Conservation (phyloP, 345 rosid species). For the Eucalyptus sp. region DNA sequence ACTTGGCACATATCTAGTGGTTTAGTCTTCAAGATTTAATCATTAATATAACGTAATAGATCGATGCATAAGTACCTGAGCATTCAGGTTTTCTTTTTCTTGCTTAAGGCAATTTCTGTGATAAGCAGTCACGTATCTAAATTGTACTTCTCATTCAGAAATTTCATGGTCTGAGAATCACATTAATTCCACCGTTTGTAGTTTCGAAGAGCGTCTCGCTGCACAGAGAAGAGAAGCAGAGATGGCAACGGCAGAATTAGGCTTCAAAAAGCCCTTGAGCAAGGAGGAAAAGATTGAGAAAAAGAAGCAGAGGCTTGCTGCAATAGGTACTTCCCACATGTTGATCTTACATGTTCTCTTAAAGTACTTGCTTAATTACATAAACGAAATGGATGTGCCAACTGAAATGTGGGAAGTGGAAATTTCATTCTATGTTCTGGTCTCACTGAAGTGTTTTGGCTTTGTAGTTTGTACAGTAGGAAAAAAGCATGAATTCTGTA, state of each 20-base stretch:
- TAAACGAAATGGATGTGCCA: background rate
- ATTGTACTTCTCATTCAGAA: background rate
- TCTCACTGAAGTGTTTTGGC: background rate
- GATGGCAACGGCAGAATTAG: constrained; percentile 60
- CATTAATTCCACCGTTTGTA: constrained; percentile 7
- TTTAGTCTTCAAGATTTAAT: background rate
- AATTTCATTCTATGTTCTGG: background rate
- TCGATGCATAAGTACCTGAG: background rate
- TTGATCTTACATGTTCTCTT: background rate
- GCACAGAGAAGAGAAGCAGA: constrained; percentile 91
- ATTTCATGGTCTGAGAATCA: background rate
- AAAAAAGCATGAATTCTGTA: background rate
- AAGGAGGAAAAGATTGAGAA: constrained; percentile 88
- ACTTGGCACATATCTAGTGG: background rate
- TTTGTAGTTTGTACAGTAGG: background rate
- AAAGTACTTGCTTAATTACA: background rate
- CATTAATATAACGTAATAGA: background rate
- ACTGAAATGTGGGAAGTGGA: background rate
- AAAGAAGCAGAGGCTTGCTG: constrained; percentile 96
- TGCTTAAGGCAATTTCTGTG: background rate
- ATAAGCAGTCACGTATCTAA: background rate
- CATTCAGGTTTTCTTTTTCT: background rate
- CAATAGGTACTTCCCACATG: constrained; percentile 48
- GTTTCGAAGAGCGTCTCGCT: constrained; percentile 94
- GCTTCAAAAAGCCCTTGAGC: constrained; percentile 78